These are phyloP conservation scores for Kwoniella heveanensis DNA, from an alignment of 768 basidiomycete genomes.

Conservation along the genomic window DNA sequence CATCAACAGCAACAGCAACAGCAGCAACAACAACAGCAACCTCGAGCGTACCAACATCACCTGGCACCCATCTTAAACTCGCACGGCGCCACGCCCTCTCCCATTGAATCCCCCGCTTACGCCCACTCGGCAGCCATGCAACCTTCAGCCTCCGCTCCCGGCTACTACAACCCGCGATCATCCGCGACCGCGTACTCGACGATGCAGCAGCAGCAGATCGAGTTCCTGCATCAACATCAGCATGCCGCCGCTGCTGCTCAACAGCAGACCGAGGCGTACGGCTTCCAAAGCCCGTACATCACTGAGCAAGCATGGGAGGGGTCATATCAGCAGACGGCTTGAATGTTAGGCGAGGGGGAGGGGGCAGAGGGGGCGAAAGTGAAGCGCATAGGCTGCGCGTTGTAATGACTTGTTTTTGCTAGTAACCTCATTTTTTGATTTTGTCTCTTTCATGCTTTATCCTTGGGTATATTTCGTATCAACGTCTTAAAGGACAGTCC, in stretches of 20 bases:
- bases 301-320: slow-evolving; percentile 34
- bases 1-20: slow-evolving; percentile 12
- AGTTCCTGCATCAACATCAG: slow-evolving; percentile 36
- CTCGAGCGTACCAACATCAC: slow-evolving; percentile 23
- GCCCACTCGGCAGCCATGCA: slow-evolving; percentile 24
- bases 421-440: too few relatives aligned
- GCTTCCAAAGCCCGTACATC: slow-evolving; percentile 42
- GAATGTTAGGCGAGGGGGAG: background rate
- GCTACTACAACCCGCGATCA: slow-evolving; percentile 23
- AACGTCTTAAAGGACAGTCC: too few relatives aligned
- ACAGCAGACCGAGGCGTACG: slow-evolving; percentile 15
- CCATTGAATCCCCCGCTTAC: slow-evolving; percentile 30
- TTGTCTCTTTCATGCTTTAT: too few relatives aligned
- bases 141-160: slow-evolving; percentile 8
- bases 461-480: too few relatives aligned
- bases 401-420: too few relatives aligned
- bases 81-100: slow-evolving; percentile 19
- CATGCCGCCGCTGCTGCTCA: slow-evolving; percentile 15
- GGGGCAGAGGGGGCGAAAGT: too few relatives aligned
- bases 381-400: too few relatives aligned
- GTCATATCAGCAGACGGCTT: slow-evolving; percentile 15
- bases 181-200: slow-evolving; percentile 19
- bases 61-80: slow-evolving; percentile 37
- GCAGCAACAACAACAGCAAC: slow-evolving; percentile 17
- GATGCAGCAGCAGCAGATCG: slow-evolving; percentile 46